Conservation (phyloP, 148 eudicot genomes). For the Cornus suecica region DNA sequence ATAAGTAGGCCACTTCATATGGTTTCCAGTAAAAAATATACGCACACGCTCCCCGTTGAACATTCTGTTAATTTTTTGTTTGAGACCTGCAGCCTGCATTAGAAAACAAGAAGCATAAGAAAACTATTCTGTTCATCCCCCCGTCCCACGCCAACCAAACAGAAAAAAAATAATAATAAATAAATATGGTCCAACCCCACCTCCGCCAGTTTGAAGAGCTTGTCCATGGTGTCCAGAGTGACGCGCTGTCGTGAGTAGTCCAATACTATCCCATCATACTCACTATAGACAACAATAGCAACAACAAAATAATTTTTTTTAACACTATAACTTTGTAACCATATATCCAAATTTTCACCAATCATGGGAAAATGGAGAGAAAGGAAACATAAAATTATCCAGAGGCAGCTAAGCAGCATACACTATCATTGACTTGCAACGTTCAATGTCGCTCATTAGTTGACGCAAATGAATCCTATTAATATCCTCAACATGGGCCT, state of each 20-base stretch:
- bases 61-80: constrained; percentile 75
- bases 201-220: constrained; percentile 82
- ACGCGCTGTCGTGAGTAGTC: constrained; percentile 92
- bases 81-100: constrained; percentile 76
- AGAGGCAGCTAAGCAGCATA: constrained; percentile 33
- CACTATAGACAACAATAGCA: constrained; percentile 36
- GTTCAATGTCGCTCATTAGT: constrained; percentile 62
- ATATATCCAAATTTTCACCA: neutral
- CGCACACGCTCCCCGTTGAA: constrained; percentile 59
- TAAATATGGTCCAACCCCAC: constrained; percentile 28
- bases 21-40: neutral
- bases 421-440: constrained; percentile 94
- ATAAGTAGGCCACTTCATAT: neutral
- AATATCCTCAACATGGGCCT: constrained; percentile 87
- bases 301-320: neutral
- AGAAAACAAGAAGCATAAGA: constrained; percentile 19
- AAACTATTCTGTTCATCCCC: neutral
- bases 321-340: neutral
- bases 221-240: constrained; percentile 62
- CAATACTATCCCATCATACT: constrained; percentile 69
- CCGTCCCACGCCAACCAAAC: no score
- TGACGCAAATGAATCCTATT: constrained; percentile 86
- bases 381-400: neutral
- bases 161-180: no score
- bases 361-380: neutral